Evolutionary conservation across 164 flowering plant genomes (phyloP).

Genomic region (Euptelea pleiosperma): DNA sequence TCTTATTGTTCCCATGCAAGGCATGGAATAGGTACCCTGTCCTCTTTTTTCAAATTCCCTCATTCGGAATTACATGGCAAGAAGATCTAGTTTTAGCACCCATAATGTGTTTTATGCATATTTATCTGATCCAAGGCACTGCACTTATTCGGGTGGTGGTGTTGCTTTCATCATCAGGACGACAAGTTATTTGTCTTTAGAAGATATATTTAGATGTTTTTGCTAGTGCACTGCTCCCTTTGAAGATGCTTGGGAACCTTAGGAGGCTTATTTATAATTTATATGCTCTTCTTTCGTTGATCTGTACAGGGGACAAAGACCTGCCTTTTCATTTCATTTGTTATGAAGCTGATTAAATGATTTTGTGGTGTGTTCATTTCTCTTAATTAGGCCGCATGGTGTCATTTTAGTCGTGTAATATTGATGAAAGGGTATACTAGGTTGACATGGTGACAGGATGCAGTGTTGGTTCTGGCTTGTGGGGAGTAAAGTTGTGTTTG

Average conservation of each 20-base stretch:
- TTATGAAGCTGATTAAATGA: not conserved
- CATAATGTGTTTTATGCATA: not conserved
- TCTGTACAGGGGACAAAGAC: not conserved
- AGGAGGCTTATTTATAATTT: too few relatives aligned
- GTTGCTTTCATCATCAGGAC: too few relatives aligned
- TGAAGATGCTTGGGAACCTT: too few relatives aligned
- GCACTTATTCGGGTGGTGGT: not conserved
- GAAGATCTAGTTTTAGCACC: not conserved
- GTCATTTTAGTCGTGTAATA: too few relatives aligned
- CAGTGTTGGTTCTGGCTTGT: too few relatives aligned
- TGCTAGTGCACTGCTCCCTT: too few relatives aligned
- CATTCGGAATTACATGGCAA: not conserved
- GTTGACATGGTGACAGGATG: too few relatives aligned
- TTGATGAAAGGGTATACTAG: too few relatives aligned
- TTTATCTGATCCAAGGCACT: not conserved
- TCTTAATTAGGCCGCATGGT: too few relatives aligned
- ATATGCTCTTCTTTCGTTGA: not conserved
- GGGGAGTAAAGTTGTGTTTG: too few relatives aligned
- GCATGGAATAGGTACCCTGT: slow-evolving; percentile 30
- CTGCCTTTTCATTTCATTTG: not conserved
- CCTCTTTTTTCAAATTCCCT: too few relatives aligned
- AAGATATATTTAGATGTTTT: not conserved
- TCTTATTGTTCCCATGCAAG: slow-evolving; percentile 45
- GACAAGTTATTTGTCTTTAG: not conserved
- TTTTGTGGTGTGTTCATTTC: too few relatives aligned